Evolutionary conservation across 305 asterid genomes (phyloP).

Genomic region (Rubia tinctorum): DNA sequence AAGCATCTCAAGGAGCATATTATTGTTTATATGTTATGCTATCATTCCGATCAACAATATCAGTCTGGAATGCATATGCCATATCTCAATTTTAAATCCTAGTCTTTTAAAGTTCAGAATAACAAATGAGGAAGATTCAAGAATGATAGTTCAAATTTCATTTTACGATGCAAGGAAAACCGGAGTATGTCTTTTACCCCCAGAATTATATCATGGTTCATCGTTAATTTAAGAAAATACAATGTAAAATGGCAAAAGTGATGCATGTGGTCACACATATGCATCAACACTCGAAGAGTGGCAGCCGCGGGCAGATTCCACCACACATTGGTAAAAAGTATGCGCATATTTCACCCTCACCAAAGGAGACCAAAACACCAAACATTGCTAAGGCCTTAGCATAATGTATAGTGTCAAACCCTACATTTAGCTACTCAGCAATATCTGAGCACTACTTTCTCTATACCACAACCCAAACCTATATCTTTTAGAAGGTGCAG

Average conservation of each 20-base stretch:
- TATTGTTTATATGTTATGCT: not conserved
- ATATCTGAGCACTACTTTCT: not conserved
- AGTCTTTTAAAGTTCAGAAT: not conserved
- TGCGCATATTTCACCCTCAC: not conserved
- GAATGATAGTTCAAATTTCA: too few species aligned
- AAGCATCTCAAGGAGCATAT: not conserved
- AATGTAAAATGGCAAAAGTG: constrained; percentile 24
- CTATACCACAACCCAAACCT: not conserved
- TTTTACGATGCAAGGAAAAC: too few species aligned
- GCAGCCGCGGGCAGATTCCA: too few species aligned
- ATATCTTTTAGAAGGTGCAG: not conserved
- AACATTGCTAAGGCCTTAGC: not conserved
- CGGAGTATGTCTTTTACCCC: too few species aligned
- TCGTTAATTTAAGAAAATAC: too few species aligned
- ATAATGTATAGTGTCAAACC: too few species aligned
- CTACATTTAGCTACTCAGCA: not conserved
- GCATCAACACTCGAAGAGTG: too few species aligned
- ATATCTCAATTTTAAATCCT: not conserved
- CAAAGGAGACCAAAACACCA: not conserved
- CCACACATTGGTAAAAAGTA: too few species aligned
- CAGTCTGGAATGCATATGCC: not conserved
- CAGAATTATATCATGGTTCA: too few species aligned
- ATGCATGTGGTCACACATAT: too few species aligned
- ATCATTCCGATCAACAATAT: too few species aligned
- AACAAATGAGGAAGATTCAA: not conserved